Evolutionary conservation across 192 early-diverging fungal species (phyloP).

Genomic region (Coemansia asiatica): DNA sequence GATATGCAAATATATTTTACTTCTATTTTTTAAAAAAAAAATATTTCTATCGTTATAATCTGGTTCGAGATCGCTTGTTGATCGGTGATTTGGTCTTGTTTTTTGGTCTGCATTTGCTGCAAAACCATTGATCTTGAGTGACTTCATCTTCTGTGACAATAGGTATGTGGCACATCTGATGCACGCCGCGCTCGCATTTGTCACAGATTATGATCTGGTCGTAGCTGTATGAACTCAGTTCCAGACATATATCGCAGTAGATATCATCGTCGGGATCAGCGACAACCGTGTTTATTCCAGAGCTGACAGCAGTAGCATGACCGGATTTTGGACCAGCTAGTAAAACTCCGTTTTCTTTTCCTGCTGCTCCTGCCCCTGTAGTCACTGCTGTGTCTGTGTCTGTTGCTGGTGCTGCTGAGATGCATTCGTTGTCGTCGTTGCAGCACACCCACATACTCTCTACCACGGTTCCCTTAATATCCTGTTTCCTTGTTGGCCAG

Average conservation of each 20-base stretch:
- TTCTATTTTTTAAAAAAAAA: background rate
- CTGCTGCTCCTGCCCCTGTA: background rate
- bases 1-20: too few species aligned
- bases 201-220: slow-evolving; percentile 56
- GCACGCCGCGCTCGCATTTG: slow-evolving; percentile 47
- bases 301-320: background rate
- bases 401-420: background rate
- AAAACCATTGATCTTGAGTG: slow-evolving; percentile 48
- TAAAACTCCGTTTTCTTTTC: background rate
- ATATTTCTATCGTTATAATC: background rate
- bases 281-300: slow-evolving; percentile 35
- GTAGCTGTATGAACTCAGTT: slow-evolving; percentile 34
- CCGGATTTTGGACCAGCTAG: background rate
- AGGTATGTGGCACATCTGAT: slow-evolving; percentile 51
- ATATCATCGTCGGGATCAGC: slow-evolving; percentile 53
- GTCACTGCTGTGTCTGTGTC: too few species aligned
- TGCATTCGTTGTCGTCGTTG: slow-evolving; percentile 38
- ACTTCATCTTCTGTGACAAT: slow-evolving; percentile 42
- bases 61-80: background rate
- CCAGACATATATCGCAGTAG: slow-evolving; percentile 32
- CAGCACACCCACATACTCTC: slow-evolving; percentile 54
- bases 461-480: slow-evolving; percentile 28
- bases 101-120: slow-evolving; percentile 24
- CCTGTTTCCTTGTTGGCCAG: slow-evolving; percentile 18
- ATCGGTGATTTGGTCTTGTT: background rate